Evolutionary conservation across 78 protist species (phyloP), one percentile per base, ranked within the genome.

Genomic region (Acrasis kona): DNA sequence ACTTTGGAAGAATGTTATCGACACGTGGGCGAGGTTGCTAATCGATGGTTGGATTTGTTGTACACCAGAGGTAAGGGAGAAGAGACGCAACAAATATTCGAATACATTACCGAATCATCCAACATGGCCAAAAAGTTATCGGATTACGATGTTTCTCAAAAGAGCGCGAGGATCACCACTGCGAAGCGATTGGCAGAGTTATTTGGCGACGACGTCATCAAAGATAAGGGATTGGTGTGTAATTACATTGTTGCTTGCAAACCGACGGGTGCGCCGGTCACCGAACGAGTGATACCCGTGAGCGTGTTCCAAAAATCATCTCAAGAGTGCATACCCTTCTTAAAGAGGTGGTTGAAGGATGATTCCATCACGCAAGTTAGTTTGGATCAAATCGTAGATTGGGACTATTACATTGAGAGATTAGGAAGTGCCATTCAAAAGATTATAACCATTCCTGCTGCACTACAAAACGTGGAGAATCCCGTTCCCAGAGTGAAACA

Each of bases 371-470:
- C 5, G 10, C 78, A 65, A n/a, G 34, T 72, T 1, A 92, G 86
- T 81, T 2, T 88, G 30, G 80, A 92, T 29, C 31, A 66, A 5
- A 41, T 97, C 5, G 75, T 96, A 34, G 99, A 96, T 78, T 96
- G 99, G 99, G 89, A 86, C 9, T 97, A 97, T 84, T 91, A 93
- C 82, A 65, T 79, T 1, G 87, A 70, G 34, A 90, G 99, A 9
- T 50, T 97, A 12, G 78, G 81, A 2, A 39, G 85, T 8, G 39
- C 80, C 41, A 87, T 97, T 19, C 96, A 91, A 80, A 97, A 97
- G 82, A 95, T 97, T 61, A 76, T 97, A 57, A 93, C 98, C 0
- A 94, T 97, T 67, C 99, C 99, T 0, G 98, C 99, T 1, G 96
- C 93, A 5, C 41, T 89, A 39, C 99, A 97, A 73, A 19, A 72